Evolutionary conservation across 352 stramenopile species (phyloP).

Genomic region (Thraustotheca clavata): DNA sequence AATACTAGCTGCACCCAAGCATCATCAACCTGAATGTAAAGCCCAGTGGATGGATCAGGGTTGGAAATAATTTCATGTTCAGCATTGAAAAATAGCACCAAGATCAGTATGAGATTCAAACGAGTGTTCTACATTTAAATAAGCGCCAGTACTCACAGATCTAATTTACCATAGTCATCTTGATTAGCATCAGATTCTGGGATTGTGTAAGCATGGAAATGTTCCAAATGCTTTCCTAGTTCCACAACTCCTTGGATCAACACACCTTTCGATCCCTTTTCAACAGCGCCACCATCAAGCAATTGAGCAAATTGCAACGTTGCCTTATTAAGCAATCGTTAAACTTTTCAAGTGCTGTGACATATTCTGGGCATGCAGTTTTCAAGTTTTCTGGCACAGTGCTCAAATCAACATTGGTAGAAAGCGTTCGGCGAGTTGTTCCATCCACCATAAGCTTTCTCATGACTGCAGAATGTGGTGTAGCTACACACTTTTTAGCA

Average conservation of each 20-base stretch:
- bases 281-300: neutral
- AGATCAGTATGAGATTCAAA: constrained; percentile 73
- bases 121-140: constrained; percentile 33
- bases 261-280: neutral
- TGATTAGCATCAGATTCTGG: constrained; percentile 3
- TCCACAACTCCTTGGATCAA: constrained; percentile 29
- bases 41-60: constrained; percentile 44
- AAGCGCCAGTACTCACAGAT: neutral
- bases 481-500: constrained; percentile 34
- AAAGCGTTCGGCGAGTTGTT: constrained; percentile 65
- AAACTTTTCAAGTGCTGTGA: neutral
- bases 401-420: constrained; percentile 26
- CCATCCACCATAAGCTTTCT: constrained; percentile 50
- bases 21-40: constrained; percentile 52
- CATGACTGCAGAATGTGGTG: constrained; percentile 17
- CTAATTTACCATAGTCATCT: neutral
- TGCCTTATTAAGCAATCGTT: neutral
- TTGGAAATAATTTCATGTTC: constrained; percentile 28
- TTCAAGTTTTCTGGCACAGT: neutral
- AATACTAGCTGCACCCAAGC: constrained; percentile 54
- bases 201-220: constrained; percentile 61
- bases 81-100: constrained; percentile 61
- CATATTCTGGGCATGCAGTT: constrained; percentile 14
- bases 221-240: constrained; percentile 65
- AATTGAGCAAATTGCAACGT: neutral